Base-by-base conservation (phyloP, 2,329 filamentous ascomycete genomes). In the Penicillium sp. region DNA sequence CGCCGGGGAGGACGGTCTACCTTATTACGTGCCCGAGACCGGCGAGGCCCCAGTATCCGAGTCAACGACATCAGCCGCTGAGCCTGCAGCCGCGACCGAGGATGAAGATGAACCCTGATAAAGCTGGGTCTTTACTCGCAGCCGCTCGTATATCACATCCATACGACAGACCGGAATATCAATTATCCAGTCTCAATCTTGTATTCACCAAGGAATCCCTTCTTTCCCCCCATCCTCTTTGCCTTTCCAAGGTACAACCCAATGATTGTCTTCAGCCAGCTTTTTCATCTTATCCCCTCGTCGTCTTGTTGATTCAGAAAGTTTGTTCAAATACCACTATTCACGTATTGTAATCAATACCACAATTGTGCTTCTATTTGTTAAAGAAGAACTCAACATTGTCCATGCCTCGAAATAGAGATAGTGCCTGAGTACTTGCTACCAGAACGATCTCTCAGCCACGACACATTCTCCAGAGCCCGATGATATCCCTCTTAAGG, bases 1-100 rank as follows among this genome's bases (percentile, higher is more conserved):
- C 75, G 91, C 92, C 9, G 94, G 97, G 71, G 94, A 98, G 62
- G 92, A 96, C 67, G 92, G 82, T 6, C 79, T 82, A 58, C 79
- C 80, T 3, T 84, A 80, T 61, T 81, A 77, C 62, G 74, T 75
- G 24, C 72, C 73, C n/a, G 61, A 68, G 53, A 54, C 58, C 30
- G 65, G 64, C 13, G 65, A 69, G 42, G 62, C 66, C 28, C 58
- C 70, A 45, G 42, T 60, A 17, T 19, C 59, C 10, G 70, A 71
- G 37, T 54, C 72, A n/a, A 54, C 65, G 33, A 58, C 57, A 53
- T 57, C 65, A 15, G 54, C 26, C n/a, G 12, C 37, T 1, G 65
- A 68, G 53, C 30, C 66, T 7, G 44, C 60, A n/a, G 38, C 56
- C 8, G 54, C 37, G n/a, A 45, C 65, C n/a, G 66, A 67, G 13